These are phyloP conservation scores for Colletotrichum sp. DNA, from an alignment of 2,329 filamentous ascomycete genomes.

Conservation along the genomic window DNA sequence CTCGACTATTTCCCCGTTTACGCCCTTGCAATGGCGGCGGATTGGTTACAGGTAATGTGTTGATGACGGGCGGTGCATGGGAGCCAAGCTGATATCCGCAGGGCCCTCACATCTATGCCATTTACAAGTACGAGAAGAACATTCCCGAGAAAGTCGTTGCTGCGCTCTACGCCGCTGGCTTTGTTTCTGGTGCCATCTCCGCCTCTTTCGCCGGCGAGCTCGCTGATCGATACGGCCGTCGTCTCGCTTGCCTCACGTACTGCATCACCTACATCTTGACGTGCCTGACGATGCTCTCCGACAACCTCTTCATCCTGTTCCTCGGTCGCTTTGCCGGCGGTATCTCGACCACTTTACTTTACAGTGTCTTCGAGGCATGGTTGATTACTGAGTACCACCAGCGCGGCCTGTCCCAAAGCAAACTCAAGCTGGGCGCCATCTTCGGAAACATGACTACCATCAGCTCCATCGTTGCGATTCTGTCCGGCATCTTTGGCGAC, in stretches of 20 bases:
- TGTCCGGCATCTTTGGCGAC: slow-evolving; percentile 56
- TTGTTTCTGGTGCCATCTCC: slow-evolving; percentile 51
- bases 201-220: slow-evolving; percentile 42
- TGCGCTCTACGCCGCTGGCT: slow-evolving; percentile 49
- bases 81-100: slow-evolving; percentile 19
- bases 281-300: slow-evolving; percentile 54
- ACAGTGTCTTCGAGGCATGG: slow-evolving; percentile 64
- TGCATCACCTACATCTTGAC: slow-evolving; percentile 56
- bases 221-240: slow-evolving; percentile 51
- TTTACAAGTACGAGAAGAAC: slow-evolving; percentile 55
- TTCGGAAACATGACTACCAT: slow-evolving; percentile 57
- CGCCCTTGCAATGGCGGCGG: slow-evolving; percentile 33
- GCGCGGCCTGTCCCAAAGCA: slow-evolving; percentile 43
- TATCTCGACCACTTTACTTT: slow-evolving; percentile 60
- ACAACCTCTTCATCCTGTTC: slow-evolving; percentile 48
- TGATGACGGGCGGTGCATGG: background rate
- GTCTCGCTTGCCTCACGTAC: slow-evolving; percentile 55
- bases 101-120: slow-evolving; percentile 54
- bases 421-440: slow-evolving; percentile 50
- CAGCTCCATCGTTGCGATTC: slow-evolving; percentile 60
- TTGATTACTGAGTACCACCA: slow-evolving; percentile 61
- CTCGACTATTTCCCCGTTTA: slow-evolving; percentile 29
- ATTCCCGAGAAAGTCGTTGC: slow-evolving; percentile 49
- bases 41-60: slow-evolving; percentile 34
- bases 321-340: slow-evolving; percentile 59